Conservation (phyloP, 345 rosid genomes). For the Turritis glabra region DNA sequence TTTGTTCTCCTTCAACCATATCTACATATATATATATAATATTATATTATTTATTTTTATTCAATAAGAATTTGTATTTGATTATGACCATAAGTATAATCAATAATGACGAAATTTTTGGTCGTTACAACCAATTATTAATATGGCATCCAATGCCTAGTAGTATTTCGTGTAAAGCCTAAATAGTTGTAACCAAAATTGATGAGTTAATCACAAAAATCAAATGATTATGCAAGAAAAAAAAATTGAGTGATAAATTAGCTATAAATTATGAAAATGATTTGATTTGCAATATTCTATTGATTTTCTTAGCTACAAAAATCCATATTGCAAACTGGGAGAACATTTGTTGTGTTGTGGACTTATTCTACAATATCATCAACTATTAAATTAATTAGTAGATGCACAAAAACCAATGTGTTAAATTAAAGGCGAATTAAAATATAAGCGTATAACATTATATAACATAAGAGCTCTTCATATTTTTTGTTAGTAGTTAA, state of each 20-base stretch:
- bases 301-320: neutral
- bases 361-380: neutral
- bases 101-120: neutral
- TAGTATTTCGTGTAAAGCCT: neutral
- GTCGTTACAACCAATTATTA: neutral
- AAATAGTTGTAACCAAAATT: neutral
- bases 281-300: neutral
- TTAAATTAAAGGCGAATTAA: neutral
- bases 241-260: neutral
- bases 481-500: no score
- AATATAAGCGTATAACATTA: no score
- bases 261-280: neutral
- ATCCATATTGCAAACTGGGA: neutral
- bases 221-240: no score
- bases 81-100: neutral
- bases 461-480: no score
- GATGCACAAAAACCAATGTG: neutral
- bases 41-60: neutral
- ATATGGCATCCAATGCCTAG: neutral
- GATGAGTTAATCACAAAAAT: neutral
- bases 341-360: neutral
- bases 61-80: neutral
- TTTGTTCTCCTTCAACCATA: slow-evolving; percentile 6
- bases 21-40: neutral
- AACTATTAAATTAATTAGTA: neutral